Percentiles rank a stretch among this genome's conserved stretches.
These are phyloP conservation scores for Astrothelium macrocarpum DNA, from an alignment of 495 filamentous ascomycete species.

Conservation along the genomic window DNA sequence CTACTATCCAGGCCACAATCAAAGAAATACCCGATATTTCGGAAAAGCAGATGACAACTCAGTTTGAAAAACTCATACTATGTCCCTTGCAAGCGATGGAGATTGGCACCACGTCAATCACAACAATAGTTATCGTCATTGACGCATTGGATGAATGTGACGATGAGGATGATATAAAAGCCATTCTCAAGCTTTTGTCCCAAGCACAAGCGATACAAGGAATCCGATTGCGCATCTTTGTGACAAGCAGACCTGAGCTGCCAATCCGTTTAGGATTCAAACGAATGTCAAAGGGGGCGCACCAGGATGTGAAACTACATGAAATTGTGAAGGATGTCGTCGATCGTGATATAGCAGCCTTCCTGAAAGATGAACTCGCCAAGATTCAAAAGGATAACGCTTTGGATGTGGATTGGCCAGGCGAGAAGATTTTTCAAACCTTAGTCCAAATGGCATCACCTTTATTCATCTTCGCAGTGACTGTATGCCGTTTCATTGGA, in stretches of 20 bases:
- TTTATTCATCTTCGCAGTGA: constrained; percentile 25
- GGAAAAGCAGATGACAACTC: constrained; percentile 10
- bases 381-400: constrained; percentile 1
- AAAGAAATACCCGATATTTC: constrained; percentile 12
- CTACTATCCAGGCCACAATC: constrained; percentile 9
- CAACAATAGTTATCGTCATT: constrained; percentile 23
- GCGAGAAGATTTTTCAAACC: constrained; percentile 19
- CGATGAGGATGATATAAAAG: constrained; percentile 16
- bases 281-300: constrained; percentile 7
- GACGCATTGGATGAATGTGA: constrained; percentile 34
- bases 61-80: constrained; percentile 1
- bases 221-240: constrained; percentile 24
- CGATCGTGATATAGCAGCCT: constrained; percentile 32
- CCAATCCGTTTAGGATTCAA: constrained; percentile 22
- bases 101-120: background rate
- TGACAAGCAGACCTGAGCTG: constrained; percentile 33
- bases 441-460: constrained; percentile 34
- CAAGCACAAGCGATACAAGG: constrained; percentile 14
- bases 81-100: background rate
- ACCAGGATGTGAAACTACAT: constrained; percentile 26
- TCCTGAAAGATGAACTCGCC: constrained; percentile 19
- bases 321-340: constrained; percentile 25
- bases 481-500: constrained; percentile 18
- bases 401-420: constrained; percentile 34
- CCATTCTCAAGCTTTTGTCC: constrained; percentile 26